Evolutionary conservation across 768 basidiomycete species (phyloP).

Genomic region (Tricholoma matsutake): DNA sequence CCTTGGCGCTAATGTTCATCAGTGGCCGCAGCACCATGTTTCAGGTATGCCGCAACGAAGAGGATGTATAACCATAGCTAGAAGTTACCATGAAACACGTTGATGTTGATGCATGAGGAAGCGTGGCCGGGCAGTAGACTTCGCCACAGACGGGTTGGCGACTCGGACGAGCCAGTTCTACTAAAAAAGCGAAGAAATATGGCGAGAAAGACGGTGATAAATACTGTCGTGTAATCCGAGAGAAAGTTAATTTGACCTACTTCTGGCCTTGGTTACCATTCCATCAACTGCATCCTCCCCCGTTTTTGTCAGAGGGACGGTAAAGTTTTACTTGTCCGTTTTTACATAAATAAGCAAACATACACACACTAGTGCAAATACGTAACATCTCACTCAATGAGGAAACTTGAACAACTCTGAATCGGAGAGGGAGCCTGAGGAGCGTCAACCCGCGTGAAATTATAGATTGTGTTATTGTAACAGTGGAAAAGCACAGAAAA

Average conservation of each 20-base stretch:
- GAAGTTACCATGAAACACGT: background rate
- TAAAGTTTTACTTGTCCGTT: background rate
- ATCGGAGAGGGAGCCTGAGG: too few species aligned
- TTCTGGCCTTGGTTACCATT: background rate
- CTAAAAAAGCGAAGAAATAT: background rate
- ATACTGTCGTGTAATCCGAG: background rate
- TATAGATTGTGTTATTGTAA: too few species aligned
- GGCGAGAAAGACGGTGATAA: background rate
- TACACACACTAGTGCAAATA: background rate
- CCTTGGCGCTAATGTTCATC: too few species aligned
- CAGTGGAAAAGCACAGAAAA: too few species aligned
- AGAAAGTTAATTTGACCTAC: background rate
- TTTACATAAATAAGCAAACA: background rate
- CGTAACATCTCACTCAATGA: background rate
- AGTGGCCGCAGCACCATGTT: background rate
- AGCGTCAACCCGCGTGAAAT: too few species aligned
- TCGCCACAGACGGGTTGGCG: background rate
- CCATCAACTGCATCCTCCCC: background rate
- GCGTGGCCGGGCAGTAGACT: background rate
- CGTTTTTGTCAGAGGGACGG: background rate
- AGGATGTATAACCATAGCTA: background rate
- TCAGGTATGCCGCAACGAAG: background rate
- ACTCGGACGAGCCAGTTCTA: background rate
- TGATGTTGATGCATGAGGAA: background rate
- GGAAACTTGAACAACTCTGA: background rate